These are phyloP conservation scores for Holtermannia corniformis DNA, from an alignment of 768 basidiomycete genomes.

Conservation along the genomic window DNA sequence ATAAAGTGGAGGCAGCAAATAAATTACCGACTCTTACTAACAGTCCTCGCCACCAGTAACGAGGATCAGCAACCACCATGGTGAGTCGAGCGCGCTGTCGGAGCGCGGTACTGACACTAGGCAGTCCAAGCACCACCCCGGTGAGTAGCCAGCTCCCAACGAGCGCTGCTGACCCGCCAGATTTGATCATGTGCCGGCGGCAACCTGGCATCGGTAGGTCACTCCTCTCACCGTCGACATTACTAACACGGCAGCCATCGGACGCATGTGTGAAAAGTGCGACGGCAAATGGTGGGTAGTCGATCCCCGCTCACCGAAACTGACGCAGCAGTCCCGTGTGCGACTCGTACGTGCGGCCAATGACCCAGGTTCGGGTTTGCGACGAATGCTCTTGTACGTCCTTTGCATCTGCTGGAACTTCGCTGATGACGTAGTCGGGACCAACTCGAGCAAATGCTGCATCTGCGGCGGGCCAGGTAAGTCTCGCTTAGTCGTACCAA, in stretches of 20 bases:
- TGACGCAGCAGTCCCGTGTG: conserved; percentile 70
- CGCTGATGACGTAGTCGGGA: conserved; percentile 28
- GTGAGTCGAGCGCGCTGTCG: no score
- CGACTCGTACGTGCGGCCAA: conserved; percentile 97
- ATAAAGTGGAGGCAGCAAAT: no score
- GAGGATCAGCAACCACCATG: no score
- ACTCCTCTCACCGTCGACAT: background rate
- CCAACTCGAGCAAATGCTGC: conserved; percentile 94
- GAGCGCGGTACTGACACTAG: background rate
- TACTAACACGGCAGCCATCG: conserved; percentile 60
- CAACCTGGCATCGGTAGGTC: conserved; percentile 88
- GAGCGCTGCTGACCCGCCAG: conserved; percentile 43
- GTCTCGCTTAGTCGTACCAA: conserved; percentile 14
- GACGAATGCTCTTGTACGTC: conserved; percentile 98
- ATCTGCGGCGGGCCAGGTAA: conserved; percentile 92
- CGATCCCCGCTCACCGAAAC: background rate
- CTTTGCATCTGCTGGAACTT: background rate
- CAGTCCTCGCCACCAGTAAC: no score
- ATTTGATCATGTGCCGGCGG: conserved; percentile 96
- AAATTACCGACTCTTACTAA: no score
- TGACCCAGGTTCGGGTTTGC: conserved; percentile 94
- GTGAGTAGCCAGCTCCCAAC: conserved; percentile 42
- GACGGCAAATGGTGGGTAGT: conserved; percentile 90
- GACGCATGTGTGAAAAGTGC: conserved; percentile 95
- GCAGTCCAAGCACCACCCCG: conserved; percentile 82